Evolutionary conservation across 805 yeast species (phyloP).

Genomic region (Maudiozyma barnettii): DNA sequence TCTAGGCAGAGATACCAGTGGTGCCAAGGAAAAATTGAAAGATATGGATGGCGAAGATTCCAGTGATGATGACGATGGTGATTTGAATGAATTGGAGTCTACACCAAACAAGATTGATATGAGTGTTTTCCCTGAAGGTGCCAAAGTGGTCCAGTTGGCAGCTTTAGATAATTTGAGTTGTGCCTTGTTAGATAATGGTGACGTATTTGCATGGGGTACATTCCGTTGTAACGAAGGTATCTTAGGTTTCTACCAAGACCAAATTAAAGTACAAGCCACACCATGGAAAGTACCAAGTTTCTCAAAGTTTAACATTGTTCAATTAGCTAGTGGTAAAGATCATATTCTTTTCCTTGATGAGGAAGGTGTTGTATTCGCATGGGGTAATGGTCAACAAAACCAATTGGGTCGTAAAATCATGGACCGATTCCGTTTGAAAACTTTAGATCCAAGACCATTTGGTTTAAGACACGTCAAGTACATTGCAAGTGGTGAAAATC

Average conservation of each 20-base stretch:
- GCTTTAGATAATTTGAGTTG: constrained; percentile 92
- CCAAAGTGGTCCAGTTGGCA: constrained; percentile 64
- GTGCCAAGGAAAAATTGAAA: constrained; percentile 52
- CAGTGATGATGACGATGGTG: constrained; percentile 65
- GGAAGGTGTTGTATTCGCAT: constrained; percentile 81
- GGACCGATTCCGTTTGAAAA: constrained; percentile 66
- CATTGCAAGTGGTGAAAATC: constrained; percentile 91
- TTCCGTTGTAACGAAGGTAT: constrained; percentile 90
- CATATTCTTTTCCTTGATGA: constrained; percentile 77
- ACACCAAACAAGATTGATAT: constrained; percentile 64
- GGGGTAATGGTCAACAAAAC: constrained; percentile 95
- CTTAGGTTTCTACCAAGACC: constrained; percentile 63
- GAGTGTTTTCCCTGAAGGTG: constrained; percentile 49
- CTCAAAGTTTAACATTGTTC: constrained; percentile 56
- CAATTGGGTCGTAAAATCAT: constrained; percentile 82
- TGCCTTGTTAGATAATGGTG: constrained; percentile 68
- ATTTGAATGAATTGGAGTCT: constrained; percentile 78
- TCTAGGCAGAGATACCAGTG: constrained; percentile 76
- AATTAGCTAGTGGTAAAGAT: constrained; percentile 87
- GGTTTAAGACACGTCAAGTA: constrained; percentile 70
- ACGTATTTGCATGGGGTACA: constrained; percentile 96
- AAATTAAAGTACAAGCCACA: constrained; percentile 49
- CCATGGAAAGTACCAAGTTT: constrained; percentile 51
- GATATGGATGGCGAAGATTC: constrained; percentile 53
- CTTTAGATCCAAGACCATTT: constrained; percentile 73